Conservation (phyloP, 2,329 filamentous ascomycete species). For the Magnaporthiopsis rhizophila region DNA sequence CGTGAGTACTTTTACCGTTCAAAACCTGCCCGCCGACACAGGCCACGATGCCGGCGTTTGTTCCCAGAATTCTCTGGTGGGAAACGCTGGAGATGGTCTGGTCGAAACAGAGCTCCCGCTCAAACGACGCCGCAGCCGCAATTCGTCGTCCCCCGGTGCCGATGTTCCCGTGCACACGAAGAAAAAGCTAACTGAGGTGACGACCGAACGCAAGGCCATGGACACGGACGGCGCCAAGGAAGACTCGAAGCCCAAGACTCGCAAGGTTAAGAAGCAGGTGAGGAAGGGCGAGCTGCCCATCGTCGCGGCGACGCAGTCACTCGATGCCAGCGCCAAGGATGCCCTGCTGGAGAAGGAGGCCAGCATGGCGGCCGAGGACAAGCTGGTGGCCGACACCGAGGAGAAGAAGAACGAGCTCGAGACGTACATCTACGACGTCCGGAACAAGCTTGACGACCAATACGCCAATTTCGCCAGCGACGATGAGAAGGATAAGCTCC, state of each 20-base stretch:
- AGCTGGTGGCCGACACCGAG: constrained; percentile 94
- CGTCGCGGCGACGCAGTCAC: constrained; percentile 69
- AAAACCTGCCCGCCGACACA: neutral
- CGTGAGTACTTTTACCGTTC: constrained; percentile 45
- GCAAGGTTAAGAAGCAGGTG: constrained; percentile 99
- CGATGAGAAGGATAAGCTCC: constrained; percentile 80
- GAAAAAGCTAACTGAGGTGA: constrained; percentile 15
- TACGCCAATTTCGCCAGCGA: constrained; percentile 85
- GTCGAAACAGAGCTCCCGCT: neutral
- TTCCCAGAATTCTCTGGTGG: neutral
- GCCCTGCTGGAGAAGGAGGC: constrained; percentile 73
- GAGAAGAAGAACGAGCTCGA: constrained; percentile 99
- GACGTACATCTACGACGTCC: constrained; percentile 92
- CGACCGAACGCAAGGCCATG: constrained; percentile 55
- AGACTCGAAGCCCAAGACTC: constrained; percentile 61
- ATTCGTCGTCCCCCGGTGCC: neutral
- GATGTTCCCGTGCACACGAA: constrained; percentile 11
- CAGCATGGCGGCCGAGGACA: constrained; percentile 94
- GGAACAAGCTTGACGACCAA: constrained; percentile 88
- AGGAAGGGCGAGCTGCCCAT: constrained; percentile 94
- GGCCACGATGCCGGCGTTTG: neutral
- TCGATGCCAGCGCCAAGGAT: constrained; percentile 62
- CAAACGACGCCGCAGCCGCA: constrained; percentile 3
- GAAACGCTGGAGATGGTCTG: neutral
- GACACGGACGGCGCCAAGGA: constrained; percentile 66